Conservation (phyloP, 2,329 filamentous ascomycete genomes). For the Fonsecaea nubica region DNA sequence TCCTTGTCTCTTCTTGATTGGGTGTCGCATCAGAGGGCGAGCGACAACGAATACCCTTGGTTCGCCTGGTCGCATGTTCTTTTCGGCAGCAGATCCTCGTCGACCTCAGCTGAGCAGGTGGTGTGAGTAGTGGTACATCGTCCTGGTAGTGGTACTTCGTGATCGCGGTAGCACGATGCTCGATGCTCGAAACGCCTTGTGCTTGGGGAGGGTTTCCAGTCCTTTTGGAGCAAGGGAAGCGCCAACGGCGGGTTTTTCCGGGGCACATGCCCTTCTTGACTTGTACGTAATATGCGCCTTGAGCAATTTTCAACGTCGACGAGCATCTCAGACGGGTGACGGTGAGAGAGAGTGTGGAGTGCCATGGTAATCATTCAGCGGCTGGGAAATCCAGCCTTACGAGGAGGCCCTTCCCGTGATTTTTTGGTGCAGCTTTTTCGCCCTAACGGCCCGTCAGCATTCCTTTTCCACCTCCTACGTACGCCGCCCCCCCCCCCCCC, state of each 20-base stretch:
- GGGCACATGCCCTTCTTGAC: not conserved
- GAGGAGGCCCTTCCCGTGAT: too few relatives aligned
- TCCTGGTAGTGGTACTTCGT: not conserved
- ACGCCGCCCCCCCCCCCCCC: too few relatives aligned
- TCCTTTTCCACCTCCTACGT: too few relatives aligned
- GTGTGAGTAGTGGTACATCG: not conserved
- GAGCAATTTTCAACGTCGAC: too few relatives aligned
- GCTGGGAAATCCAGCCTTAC: too few relatives aligned
- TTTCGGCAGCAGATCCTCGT: not conserved
- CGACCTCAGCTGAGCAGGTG: conserved; percentile 2
- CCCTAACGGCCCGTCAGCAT: too few relatives aligned
- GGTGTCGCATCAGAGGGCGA: not conserved
- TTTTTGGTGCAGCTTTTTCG: too few relatives aligned
- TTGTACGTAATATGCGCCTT: too few relatives aligned
- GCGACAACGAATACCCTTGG: not conserved
- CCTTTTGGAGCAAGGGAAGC: not conserved
- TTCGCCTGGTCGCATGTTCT: not conserved
- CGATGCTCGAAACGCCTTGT: not conserved
- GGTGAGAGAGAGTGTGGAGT: too few relatives aligned
- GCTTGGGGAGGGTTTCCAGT: not conserved
- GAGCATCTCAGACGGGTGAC: too few relatives aligned
- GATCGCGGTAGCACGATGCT: not conserved
- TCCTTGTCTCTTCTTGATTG: not conserved
- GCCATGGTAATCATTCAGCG: too few relatives aligned
- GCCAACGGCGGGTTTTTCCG: not conserved